phyloP scores from a whole-genome alignment of 305 asterid species.

The Nicotiana rustica region DNA sequence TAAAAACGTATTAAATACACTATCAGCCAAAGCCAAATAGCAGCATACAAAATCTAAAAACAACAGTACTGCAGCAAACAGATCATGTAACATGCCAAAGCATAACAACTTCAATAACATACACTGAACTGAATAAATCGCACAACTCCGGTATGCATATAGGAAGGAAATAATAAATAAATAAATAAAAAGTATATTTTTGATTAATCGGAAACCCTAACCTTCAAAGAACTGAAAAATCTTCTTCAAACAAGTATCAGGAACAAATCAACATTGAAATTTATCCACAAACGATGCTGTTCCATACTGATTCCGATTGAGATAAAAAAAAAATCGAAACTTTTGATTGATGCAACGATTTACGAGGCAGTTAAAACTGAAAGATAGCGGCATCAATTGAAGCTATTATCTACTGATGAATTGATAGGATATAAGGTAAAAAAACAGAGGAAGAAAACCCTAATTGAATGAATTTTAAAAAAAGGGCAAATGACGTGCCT shows the following conservation, averaged over 20 bases:
- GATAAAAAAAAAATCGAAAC: neutral
- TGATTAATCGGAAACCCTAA: slow-evolving; percentile 35
- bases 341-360: neutral
- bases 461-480: slow-evolving; percentile 25
- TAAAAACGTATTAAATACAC: slow-evolving; percentile 45
- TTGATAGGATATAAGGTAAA: neutral
- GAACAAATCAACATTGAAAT: slow-evolving; percentile 34
- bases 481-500: slow-evolving; percentile 53
- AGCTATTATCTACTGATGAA: neutral
- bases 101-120: neutral
- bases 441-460: slow-evolving; percentile 10
- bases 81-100: neutral
- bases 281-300: slow-evolving; percentile 24
- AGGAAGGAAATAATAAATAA: neutral
- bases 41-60: slow-evolving; percentile 13
- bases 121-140: slow-evolving; percentile 16
- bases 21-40: slow-evolving; percentile 34
- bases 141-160: neutral
- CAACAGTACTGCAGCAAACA: slow-evolving; percentile 15
- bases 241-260: slow-evolving; percentile 9
- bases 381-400: neutral
- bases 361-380: neutral
- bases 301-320: slow-evolving; percentile 30
- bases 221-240: slow-evolving; percentile 9
- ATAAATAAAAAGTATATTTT: neutral